Evolutionary conservation across 129 eudicot species (phyloP).

Genomic region (Oenanthe sinensis): DNA sequence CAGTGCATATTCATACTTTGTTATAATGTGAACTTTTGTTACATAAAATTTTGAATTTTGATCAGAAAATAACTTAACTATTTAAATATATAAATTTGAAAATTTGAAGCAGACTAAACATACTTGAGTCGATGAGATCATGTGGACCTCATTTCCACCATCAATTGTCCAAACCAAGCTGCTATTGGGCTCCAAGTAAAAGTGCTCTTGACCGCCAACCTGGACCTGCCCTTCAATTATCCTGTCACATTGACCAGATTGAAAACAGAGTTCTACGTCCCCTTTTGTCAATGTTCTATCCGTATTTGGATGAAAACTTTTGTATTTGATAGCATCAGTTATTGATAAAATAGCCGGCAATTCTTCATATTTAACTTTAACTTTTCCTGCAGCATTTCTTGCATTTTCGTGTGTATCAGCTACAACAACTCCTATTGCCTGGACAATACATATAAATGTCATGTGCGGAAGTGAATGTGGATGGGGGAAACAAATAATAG

Average conservation of each 20-base stretch:
- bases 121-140: slow-evolving; percentile 98
- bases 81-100: background rate
- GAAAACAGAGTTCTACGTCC: slow-evolving; percentile 64
- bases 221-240: slow-evolving; percentile 86
- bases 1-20: background rate
- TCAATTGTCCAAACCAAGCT: slow-evolving; percentile 82
- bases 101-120: slow-evolving; percentile 11
- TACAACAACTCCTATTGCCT: slow-evolving; percentile 90
- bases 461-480: background rate
- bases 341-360: slow-evolving; percentile 83
- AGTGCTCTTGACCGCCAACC: slow-evolving; percentile 95
- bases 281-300: slow-evolving; percentile 59
- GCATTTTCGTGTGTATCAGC: slow-evolving; percentile 98
- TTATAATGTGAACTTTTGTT: background rate
- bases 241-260: slow-evolving; percentile 64
- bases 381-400: slow-evolving; percentile 75
- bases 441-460: slow-evolving; percentile 13
- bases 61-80: background rate
- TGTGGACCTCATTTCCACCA: slow-evolving; percentile 92
- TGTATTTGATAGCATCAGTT: slow-evolving; percentile 54
- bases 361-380: slow-evolving; percentile 66
- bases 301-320: slow-evolving; percentile 68
- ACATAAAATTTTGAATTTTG: background rate
- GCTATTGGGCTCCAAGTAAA: slow-evolving; percentile 85
- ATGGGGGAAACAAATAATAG: background rate